Evolutionary conservation across 2,329 filamentous ascomycete species (phyloP), one percentile per base, ranked within the genome.

Genomic region (Leptographium lundbergii): DNA sequence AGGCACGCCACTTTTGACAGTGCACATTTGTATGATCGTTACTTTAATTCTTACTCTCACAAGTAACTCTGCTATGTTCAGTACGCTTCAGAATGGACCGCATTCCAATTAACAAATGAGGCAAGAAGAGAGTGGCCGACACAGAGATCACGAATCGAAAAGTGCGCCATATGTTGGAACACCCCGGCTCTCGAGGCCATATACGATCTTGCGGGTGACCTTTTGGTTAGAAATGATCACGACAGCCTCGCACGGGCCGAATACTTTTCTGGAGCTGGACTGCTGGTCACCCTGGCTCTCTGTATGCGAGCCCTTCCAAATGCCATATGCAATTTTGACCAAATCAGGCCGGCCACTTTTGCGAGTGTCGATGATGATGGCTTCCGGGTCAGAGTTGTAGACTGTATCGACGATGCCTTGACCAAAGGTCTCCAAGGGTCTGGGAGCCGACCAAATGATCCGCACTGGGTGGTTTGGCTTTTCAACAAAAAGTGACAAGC

Each of bases 401-500:
- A 64, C 59, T n/a, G 61, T 58, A 27, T 64, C 61, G 13, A 63
- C 22, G 36, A 63, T 59, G 85, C n/a, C 56, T 56, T 66, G 59
- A 1, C 71, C 70, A 47, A 71, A 73, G 2, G 70, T 72, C 60
- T 66, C 61, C n/a, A 67, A 56, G 11, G 71, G 70, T 24, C 63
- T 64, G 24, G 65, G 66, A 13, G 70, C 69, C 59, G 68, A 69
- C 72, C 71, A 74, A 34, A 72, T 62, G 42, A 73, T 66, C 17
- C 68, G 65, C 56, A 71, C 62, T 1, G 67, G 68, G 14, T 67
- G 61, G 27, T 63, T 61, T 13, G 65, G 66, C 58, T 66, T 24
- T 83, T n/a, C 85, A 71, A 34, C 79, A 75, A 67, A 73, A 57
- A 85, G 76, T 1, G 80, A 81, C 36, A 85, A 70, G 60, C 79